phyloP scores from a whole-genome alignment of 2,329 filamentous ascomycete species.

The Lasiodiplodia hormozganensis region DNA sequence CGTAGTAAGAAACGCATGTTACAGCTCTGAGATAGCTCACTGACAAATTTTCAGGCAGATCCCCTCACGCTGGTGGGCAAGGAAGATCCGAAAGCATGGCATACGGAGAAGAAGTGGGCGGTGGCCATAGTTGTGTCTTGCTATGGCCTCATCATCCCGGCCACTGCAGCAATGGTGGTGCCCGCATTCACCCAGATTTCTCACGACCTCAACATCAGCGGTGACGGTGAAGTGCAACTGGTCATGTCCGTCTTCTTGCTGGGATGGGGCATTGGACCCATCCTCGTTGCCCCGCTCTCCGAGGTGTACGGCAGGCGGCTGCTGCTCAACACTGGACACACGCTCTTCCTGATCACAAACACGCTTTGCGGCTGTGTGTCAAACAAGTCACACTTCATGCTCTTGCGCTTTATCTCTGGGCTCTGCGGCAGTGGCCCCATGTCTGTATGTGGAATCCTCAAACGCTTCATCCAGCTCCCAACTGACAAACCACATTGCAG shows the following conservation, averaged over 20 bases:
- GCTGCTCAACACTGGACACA: slow-evolving; percentile 42
- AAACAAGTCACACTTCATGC: slow-evolving; percentile 41
- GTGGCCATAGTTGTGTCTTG: not conserved
- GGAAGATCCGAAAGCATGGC: slow-evolving; percentile 7
- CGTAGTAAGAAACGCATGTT: not conserved
- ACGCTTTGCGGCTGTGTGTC: slow-evolving; percentile 43
- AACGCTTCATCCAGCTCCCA: too few relatives aligned
- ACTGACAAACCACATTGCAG: not conserved
- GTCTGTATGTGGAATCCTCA: slow-evolving; percentile 39
- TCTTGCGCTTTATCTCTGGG: slow-evolving; percentile 32
- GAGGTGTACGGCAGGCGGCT: slow-evolving; percentile 40
- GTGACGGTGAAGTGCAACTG: slow-evolving; percentile 29
- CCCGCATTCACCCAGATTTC: not conserved
- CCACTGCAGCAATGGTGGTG: not conserved
- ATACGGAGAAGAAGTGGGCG: not conserved
- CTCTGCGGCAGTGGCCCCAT: slow-evolving; percentile 23
- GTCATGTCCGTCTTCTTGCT: slow-evolving; percentile 40
- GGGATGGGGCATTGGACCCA: slow-evolving; percentile 38
- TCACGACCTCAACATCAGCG: not conserved
- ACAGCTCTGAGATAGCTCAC: not conserved
- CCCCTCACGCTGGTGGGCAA: not conserved
- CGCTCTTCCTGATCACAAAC: slow-evolving; percentile 43
- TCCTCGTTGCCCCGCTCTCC: slow-evolving; percentile 40
- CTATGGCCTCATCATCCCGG: slow-evolving; percentile 1
- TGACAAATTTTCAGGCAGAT: not conserved